Evolutionary conservation across 345 rosid species (phyloP).

Genomic region (Eucalyptus erythrocorys): DNA sequence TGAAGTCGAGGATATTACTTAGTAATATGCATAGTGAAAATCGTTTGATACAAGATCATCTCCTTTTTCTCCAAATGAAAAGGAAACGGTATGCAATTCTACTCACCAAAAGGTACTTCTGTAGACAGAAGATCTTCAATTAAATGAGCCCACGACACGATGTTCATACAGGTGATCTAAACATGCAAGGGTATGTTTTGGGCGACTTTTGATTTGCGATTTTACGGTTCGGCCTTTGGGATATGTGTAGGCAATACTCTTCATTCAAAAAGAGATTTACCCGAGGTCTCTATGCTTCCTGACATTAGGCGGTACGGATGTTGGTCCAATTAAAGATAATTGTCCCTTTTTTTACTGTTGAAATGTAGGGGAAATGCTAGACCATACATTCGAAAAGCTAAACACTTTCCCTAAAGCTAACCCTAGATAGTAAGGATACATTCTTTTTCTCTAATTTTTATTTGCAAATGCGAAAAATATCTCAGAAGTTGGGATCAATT

Average conservation of each 20-base stretch:
- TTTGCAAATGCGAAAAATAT: background rate
- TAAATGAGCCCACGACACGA: background rate
- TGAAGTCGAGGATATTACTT: fast-evolving
- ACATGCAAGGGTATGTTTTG: background rate
- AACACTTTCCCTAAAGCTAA: background rate
- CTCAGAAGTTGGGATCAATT: background rate
- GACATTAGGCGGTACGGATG: background rate
- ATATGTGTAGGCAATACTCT: background rate
- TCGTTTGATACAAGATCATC: background rate
- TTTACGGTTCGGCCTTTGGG: background rate
- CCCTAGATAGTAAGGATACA: background rate
- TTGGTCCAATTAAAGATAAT: background rate
- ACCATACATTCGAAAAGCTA: background rate
- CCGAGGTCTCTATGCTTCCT: background rate
- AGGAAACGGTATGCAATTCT: background rate
- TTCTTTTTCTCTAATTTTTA: background rate
- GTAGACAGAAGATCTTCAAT: background rate
- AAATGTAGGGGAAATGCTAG: background rate
- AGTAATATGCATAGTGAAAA: background rate
- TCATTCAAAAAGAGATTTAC: background rate
- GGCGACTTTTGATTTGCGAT: background rate
- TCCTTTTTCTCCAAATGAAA: background rate
- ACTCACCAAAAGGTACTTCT: background rate
- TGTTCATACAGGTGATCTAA: background rate
- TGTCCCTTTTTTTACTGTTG: background rate